A percentile compares a stretch with the other conserved stretches of the same genome.
phyloP scores from a whole-genome alignment of 2,329 filamentous ascomycete genomes.

The Cordyceps fumosorosea region DNA sequence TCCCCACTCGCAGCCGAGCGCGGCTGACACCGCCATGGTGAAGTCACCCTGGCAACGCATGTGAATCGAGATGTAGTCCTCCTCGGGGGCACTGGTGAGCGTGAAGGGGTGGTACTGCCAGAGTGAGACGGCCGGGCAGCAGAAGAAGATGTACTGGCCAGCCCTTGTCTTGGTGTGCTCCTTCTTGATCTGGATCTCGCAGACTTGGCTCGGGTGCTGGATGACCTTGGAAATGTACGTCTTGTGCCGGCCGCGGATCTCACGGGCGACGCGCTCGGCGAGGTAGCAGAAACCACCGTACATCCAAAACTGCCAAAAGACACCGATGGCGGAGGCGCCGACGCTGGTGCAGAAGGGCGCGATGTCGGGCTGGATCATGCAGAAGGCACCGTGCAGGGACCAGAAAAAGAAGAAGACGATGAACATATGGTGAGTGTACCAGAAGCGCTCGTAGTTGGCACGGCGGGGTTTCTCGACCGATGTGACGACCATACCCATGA shows the following conservation, averaged over 20 bases:
- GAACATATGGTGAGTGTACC: constrained; percentile 86
- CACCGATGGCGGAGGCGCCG: constrained; percentile 58
- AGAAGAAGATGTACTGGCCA: constrained; percentile 85
- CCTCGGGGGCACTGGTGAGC: constrained; percentile 77
- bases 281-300: constrained; percentile 77
- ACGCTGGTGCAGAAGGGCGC: constrained; percentile 70
- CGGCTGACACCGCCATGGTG: constrained; percentile 60
- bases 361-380: constrained; percentile 82
- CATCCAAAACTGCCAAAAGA: constrained; percentile 90
- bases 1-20: constrained; percentile 70
- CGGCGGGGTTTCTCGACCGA: constrained; percentile 71
- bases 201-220: constrained; percentile 82
- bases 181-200: constrained; percentile 90
- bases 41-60: constrained; percentile 80
- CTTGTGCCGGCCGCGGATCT: constrained; percentile 73
- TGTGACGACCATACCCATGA: constrained; percentile 74
- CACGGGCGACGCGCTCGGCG: constrained; percentile 69
- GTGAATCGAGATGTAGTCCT: constrained; percentile 85
- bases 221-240: constrained; percentile 85
- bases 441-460: constrained; percentile 83
- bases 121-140: constrained; percentile 76
- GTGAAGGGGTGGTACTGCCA: constrained; percentile 91
- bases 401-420: constrained; percentile 86
- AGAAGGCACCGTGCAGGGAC: constrained; percentile 84
- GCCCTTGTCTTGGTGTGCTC: constrained; percentile 75